Evolutionary conservation across 1,139 yeast genomes (phyloP).

Genomic region (Pichia terricola): DNA sequence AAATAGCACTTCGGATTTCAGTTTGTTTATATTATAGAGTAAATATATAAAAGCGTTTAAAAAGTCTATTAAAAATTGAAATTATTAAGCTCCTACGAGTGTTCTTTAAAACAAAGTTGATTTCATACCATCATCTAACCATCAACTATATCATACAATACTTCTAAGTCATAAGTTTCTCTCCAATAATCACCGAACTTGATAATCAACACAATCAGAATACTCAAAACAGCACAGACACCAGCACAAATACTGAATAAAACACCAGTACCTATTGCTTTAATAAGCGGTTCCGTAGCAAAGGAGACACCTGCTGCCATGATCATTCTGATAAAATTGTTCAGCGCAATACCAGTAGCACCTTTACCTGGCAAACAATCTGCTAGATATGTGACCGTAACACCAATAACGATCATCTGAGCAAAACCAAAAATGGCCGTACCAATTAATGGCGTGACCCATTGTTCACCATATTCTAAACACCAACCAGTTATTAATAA

Average conservation of each 20-base stretch:
- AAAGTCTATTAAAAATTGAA: too few relatives aligned
- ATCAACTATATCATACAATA: slow-evolving; percentile 40
- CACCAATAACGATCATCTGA: slow-evolving; percentile 76
- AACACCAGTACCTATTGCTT: slow-evolving; percentile 62
- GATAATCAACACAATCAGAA: slow-evolving; percentile 43
- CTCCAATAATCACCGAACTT: slow-evolving; percentile 54
- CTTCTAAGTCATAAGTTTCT: slow-evolving; percentile 52
- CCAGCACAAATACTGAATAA: slow-evolving; percentile 60
- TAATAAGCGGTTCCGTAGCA: slow-evolving; percentile 56
- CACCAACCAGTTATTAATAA: slow-evolving; percentile 79
- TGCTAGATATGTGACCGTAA: slow-evolving; percentile 71
- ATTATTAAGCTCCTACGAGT: too few relatives aligned
- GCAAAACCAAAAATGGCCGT: slow-evolving; percentile 77
- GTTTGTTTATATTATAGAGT: too few relatives aligned
- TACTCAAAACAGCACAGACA: slow-evolving; percentile 34
- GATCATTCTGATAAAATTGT: slow-evolving; percentile 63
- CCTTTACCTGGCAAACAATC: slow-evolving; percentile 85
- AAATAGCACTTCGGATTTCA: too few relatives aligned
- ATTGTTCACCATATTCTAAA: slow-evolving; percentile 50
- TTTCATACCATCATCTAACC: not conserved
- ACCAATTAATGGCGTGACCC: slow-evolving; percentile 74
- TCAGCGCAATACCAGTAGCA: slow-evolving; percentile 81
- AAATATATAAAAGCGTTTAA: too few relatives aligned
- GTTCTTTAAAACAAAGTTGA: too few relatives aligned
- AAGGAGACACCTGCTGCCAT: slow-evolving; percentile 74